phyloP scores from a whole-genome alignment of 2,329 filamentous ascomycete genomes.

The Fusarium sp. region DNA sequence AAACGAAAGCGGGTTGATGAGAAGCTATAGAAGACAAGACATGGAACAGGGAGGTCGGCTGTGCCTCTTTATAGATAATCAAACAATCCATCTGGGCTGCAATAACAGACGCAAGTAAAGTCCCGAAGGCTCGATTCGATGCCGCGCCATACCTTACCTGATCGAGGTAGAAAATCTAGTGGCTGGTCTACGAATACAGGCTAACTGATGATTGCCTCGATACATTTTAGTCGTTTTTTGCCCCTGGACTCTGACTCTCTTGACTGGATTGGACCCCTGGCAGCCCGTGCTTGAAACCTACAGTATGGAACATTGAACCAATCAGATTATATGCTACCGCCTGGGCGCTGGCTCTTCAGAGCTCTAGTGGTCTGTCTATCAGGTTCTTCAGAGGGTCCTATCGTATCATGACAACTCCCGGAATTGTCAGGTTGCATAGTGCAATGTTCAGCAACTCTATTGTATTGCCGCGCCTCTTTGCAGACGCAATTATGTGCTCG shows the following conservation, averaged over 20 bases:
- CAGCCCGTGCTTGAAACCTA: conserved; percentile 20
- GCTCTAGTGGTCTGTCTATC: conserved; percentile 28
- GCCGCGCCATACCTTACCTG: background rate
- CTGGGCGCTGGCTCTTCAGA: conserved; percentile 6
- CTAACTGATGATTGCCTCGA: conserved; percentile 1
- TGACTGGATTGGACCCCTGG: background rate
- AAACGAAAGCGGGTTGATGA: conserved; percentile 6
- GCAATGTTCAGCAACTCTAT: conserved; percentile 11
- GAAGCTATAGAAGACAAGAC: background rate
- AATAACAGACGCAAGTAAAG: conserved; percentile 12
- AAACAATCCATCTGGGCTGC: background rate
- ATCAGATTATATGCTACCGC: background rate
- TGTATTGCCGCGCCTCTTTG: background rate
- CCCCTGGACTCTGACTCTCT: conserved; percentile 6
- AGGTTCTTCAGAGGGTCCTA: background rate
- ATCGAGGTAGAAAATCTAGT: background rate
- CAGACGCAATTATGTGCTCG: conserved; percentile 14
- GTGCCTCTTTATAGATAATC: conserved; percentile 14
- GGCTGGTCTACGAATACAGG: conserved; percentile 5
- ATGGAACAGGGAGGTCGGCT: conserved; percentile 2
- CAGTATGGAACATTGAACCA: conserved; percentile 7
- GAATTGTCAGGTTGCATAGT: conserved; percentile 14
- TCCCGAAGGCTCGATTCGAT: conserved; percentile 3
- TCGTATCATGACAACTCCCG: conserved; percentile 14
- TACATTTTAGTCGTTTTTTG: conserved; percentile 4